These are phyloP conservation scores for Thecaphora thlaspeos DNA, from an alignment of 1,284 basidiomycete genomes.

Conservation along the genomic window DNA sequence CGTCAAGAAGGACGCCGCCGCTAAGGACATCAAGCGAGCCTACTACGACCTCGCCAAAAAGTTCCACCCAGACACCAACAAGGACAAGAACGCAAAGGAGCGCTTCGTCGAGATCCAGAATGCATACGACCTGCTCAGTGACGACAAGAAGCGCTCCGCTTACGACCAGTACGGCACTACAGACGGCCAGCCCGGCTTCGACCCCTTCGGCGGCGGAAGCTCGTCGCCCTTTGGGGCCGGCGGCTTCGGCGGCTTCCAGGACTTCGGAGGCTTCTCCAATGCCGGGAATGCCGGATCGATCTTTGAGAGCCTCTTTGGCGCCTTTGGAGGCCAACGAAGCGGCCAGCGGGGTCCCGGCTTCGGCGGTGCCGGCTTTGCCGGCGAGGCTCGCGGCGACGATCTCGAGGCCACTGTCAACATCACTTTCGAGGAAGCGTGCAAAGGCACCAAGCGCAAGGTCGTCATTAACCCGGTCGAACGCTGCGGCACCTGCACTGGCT, in stretches of 20 bases:
- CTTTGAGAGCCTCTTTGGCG: conserved; percentile 80
- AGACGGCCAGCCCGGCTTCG: conserved; percentile 85
- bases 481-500: conserved; percentile 80
- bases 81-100: conserved; percentile 83
- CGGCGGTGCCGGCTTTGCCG: conserved; percentile 60
- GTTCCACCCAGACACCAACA: conserved; percentile 96
- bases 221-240: conserved; percentile 65
- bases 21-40: conserved; percentile 90
- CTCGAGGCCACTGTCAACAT: conserved; percentile 77
- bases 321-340: conserved; percentile 61
- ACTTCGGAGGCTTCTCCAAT: conserved; percentile 60
- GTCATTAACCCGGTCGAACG: conserved; percentile 78
- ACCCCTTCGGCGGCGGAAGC: conserved; percentile 67
- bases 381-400: conserved; percentile 74
- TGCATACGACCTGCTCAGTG: conserved; percentile 87
- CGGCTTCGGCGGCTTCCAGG: conserved; percentile 65
- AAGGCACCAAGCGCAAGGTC: conserved; percentile 77
- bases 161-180: conserved; percentile 95
- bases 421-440: conserved; percentile 88
- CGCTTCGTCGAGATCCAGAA: conserved; percentile 95
- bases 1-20: conserved; percentile 76
- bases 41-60: conserved; percentile 99
- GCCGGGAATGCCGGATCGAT: conserved; percentile 62
- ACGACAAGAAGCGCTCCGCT: conserved; percentile 86
- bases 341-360: conserved; percentile 33